Conservation (phyloP, 768 basidiomycete species). For the Rhodotorula kratochvilovae region DNA sequence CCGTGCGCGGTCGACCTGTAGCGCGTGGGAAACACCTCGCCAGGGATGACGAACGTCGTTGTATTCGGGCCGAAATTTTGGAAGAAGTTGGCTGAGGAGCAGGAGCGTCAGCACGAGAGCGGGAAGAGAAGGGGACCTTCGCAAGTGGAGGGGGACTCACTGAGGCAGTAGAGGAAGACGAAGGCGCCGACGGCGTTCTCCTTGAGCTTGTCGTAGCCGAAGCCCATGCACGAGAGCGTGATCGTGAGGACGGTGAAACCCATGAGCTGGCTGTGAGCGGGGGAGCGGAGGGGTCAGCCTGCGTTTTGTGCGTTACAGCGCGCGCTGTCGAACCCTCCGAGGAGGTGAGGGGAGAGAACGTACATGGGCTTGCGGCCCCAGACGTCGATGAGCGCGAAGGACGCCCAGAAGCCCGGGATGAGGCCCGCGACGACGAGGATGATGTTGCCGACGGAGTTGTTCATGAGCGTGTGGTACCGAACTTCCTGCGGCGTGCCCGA, state of each 20-base stretch:
- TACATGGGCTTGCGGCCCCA: slow-evolving; percentile 59
- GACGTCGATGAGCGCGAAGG: slow-evolving; percentile 62
- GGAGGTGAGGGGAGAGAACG: slow-evolving; percentile 34
- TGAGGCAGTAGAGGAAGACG: slow-evolving; percentile 63
- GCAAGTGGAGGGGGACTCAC: slow-evolving; percentile 54
- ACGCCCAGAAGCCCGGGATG: slow-evolving; percentile 46
- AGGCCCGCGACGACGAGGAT: slow-evolving; percentile 54
- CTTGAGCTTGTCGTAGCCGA: slow-evolving; percentile 50
- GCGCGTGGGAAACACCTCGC: slow-evolving; percentile 73
- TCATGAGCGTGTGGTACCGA: slow-evolving; percentile 64
- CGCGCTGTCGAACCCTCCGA: too few relatives aligned
- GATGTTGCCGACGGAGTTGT: slow-evolving; percentile 63
- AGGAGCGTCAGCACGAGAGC: slow-evolving; percentile 55
- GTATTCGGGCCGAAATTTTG: slow-evolving; percentile 45
- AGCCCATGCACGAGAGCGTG: slow-evolving; percentile 44
- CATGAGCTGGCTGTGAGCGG: slow-evolving; percentile 55
- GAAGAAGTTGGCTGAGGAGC: slow-evolving; percentile 30
- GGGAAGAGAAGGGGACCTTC: slow-evolving; percentile 57
- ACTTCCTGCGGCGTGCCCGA: slow-evolving; percentile 55
- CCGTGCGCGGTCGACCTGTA: slow-evolving; percentile 75
- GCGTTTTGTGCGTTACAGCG: neutral
- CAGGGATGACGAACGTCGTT: slow-evolving; percentile 75
- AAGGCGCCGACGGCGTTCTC: slow-evolving; percentile 57
- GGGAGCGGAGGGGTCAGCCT: neutral
- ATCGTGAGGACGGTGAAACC: slow-evolving; percentile 61